These are phyloP conservation scores for Candida ovalis DNA, from an alignment of 805 yeast species.

Conservation along the genomic window DNA sequence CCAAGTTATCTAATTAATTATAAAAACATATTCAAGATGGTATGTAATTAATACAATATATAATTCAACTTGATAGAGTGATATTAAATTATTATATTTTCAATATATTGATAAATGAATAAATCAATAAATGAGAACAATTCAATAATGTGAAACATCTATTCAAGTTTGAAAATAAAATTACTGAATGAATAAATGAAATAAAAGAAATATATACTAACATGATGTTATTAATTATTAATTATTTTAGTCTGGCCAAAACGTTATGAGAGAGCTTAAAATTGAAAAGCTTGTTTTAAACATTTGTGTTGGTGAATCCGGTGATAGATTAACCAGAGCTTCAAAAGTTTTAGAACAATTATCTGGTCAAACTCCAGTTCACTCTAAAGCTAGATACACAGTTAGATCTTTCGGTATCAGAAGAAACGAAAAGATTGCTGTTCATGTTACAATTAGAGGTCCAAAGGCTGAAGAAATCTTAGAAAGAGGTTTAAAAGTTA, in stretches of 20 bases:
- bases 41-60: not conserved
- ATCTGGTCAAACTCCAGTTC: constrained; percentile 99
- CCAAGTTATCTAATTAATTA: not conserved
- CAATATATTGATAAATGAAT: no score
- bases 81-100: no score
- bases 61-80: no score
- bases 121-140: no score
- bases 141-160: no score
- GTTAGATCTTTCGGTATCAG: constrained; percentile 99
- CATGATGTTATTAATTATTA: no score
- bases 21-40: constrained; percentile 4
- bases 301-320: constrained; percentile 99
- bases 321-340: constrained; percentile 99
- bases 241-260: constrained; percentile 64
- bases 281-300: constrained; percentile 99
- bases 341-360: constrained; percentile 99
- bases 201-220: no score
- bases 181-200: no score
- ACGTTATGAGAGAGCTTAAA: constrained; percentile 98
- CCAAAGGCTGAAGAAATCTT: constrained; percentile 99
- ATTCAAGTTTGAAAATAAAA: no score
- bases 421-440: constrained; percentile 99
- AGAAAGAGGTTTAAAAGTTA: constrained; percentile 99
- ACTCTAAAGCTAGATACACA: constrained; percentile 99
- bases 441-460: constrained; percentile 99